Evolutionary conservation across 331 rosid genomes (phyloP).

Genomic region (Dryas integrifolia): DNA sequence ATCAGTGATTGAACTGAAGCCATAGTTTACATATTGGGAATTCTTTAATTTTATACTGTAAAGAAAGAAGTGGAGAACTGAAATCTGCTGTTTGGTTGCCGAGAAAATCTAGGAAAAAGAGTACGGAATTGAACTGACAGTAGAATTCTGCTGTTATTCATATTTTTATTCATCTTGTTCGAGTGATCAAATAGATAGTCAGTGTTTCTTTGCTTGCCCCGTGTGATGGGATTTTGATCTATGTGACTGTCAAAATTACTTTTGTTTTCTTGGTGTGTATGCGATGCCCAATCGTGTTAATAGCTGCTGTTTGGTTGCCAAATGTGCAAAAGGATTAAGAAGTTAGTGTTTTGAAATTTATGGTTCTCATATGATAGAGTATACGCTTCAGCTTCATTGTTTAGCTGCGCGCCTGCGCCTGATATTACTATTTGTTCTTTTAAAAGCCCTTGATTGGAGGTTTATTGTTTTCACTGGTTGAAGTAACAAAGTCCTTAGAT

Average conservation of each 20-base stretch:
- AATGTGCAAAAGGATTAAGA: neutral
- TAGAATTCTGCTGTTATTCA: neutral
- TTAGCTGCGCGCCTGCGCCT: neutral
- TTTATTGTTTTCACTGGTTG: neutral
- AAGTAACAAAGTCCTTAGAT: neutral
- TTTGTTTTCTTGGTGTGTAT: neutral
- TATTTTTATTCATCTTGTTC: neutral
- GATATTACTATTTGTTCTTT: neutral
- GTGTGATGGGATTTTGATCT: neutral
- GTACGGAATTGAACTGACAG: slow-evolving; percentile 16
- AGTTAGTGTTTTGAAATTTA: neutral
- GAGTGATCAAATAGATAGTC: neutral
- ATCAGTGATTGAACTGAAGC: slow-evolving; percentile 10
- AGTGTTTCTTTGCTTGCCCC: neutral
- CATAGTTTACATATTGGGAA: neutral
- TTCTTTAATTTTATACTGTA: neutral
- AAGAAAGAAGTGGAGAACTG: neutral
- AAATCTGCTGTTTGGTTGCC: slow-evolving; percentile 10
- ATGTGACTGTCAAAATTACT: neutral
- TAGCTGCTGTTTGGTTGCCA: neutral
- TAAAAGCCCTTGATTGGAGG: neutral
- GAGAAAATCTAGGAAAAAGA: slow-evolving; percentile 24
- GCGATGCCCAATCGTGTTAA: neutral
- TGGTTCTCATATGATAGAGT: neutral
- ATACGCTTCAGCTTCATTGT: neutral